A percentile compares a stretch with the other conserved stretches of the same genome.
Evolutionary conservation across 768 basidiomycete species (phyloP).

Genomic region (Aureoboletus auriporus): DNA sequence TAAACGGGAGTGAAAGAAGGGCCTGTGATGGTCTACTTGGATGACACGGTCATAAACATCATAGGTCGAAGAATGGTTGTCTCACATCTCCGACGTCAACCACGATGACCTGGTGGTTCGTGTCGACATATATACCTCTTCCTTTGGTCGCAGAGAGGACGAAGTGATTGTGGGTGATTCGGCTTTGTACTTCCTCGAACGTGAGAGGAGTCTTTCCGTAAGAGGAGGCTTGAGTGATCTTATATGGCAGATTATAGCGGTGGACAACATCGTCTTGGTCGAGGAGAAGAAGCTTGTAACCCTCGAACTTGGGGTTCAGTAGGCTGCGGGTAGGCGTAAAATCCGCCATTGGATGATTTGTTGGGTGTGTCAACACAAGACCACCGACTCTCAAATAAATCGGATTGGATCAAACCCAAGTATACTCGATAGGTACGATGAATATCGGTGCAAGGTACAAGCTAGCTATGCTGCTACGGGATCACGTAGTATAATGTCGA

Average conservation of each 20-base stretch:
- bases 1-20: slow-evolving; percentile 56
- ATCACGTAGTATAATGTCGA: too few species aligned
- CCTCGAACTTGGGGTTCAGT: slow-evolving; percentile 81
- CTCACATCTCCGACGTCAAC: slow-evolving; percentile 60
- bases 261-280: slow-evolving; percentile 53
- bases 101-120: slow-evolving; percentile 54
- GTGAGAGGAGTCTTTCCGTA: slow-evolving; percentile 61
- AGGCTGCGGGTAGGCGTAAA: slow-evolving; percentile 51
- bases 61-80: slow-evolving; percentile 1
- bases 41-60: slow-evolving; percentile 8
- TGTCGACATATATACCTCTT: slow-evolving; percentile 65
- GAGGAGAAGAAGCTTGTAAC: slow-evolving; percentile 69
- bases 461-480: too few species aligned
- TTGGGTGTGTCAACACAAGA: too few species aligned
- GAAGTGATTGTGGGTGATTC: slow-evolving; percentile 84
- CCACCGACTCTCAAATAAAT: too few species aligned
- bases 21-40: slow-evolving; percentile 45
- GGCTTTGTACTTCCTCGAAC: slow-evolving; percentile 78
- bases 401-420: too few species aligned
- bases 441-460: too few species aligned
- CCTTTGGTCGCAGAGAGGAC: slow-evolving; percentile 41
- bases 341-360: slow-evolving; percentile 24
- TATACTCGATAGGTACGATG: too few species aligned
- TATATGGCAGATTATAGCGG: slow-evolving; percentile 44
- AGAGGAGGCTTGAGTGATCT: slow-evolving; percentile 48